These are phyloP conservation scores for Jasminum sambac DNA, from an alignment of 257 asterid species.

Conservation along the genomic window DNA sequence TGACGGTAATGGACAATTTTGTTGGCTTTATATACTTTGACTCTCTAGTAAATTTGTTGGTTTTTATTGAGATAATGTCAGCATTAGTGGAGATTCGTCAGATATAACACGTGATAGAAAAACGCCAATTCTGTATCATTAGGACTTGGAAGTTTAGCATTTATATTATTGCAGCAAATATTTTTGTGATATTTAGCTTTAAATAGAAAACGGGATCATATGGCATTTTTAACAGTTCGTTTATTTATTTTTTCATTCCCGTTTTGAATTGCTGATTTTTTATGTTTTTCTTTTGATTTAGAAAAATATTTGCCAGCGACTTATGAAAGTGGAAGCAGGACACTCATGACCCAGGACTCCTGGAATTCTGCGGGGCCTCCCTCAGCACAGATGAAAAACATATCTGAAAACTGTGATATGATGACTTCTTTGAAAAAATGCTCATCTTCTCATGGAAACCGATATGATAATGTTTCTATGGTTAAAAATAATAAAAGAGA, in stretches of 20 bases:
- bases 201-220: too few relatives aligned
- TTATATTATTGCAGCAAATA: conserved; percentile 1
- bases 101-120: conserved; percentile 5
- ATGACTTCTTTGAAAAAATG: conserved; percentile 36
- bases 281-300: conserved; percentile 14
- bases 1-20: conserved; percentile 48
- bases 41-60: conserved; percentile 7
- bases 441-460: conserved; percentile 28
- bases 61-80: conserved; percentile 9
- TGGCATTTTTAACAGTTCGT: too few relatives aligned
- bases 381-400: conserved; percentile 42
- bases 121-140: neutral
- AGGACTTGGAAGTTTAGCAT: conserved; percentile 10
- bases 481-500: conserved; percentile 29
- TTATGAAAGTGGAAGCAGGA: conserved; percentile 45
- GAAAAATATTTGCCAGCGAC: conserved; percentile 37
- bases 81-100: conserved; percentile 5
- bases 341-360: conserved; percentile 42
- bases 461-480: conserved; percentile 34
- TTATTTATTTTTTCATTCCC: conserved; percentile 16
- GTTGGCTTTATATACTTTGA: neutral
- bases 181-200: conserved; percentile 6
- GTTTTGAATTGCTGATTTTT: conserved; percentile 17
- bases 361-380: conserved; percentile 35
- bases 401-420: conserved; percentile 33